Base-by-base conservation (phyloP, 768 basidiomycete species). In the Kwoniella pini region DNA sequence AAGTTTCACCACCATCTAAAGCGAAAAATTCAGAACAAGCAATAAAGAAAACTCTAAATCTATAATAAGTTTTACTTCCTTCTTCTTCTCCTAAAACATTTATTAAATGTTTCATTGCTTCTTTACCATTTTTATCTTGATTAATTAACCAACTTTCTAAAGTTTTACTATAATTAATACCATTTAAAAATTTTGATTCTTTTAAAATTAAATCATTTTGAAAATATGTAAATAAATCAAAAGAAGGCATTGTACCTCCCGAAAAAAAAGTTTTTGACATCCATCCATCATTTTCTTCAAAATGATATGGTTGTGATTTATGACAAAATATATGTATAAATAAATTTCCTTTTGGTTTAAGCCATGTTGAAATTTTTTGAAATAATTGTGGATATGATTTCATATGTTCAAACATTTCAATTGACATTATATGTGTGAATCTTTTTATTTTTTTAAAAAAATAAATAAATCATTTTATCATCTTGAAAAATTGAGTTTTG, bases 361-460 rank as follows among this genome's bases (percentile, higher is more conserved):
- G 81, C 87, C 87, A 89, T 9, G 82, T 83, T 1, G 85, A 82
- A 28, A 88, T 74, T 71, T 88, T 88, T 53, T 79, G 76, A 59
- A 88, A 79, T 9, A 88, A 82, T 9, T 77, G 72, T 56, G 86
- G 79, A 77, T 88, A 88, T 70, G 87, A 87, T 78, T 88, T 87
- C 86, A 88, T 87, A 72, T 88, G 87, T 69, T 88, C 86, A 65
- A 87, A 86, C 70, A 85, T 87, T 77, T 88, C 87, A 51, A 88
- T 87, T 2, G 85, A 86, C 13, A 88, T 69, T 53, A 88, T 85
- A 57, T 86, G 82, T 68, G 88, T 86, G 75, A 89, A 88, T 56
- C 86, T 87, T 49, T 24, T 49, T 49, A 49, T 36, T n/a, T n/a
- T n/a, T n/a, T n/a, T n/a, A n/a, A n/a, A n/a, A n/a, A n/a, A n/a